Percentiles rank a stretch among this genome's conserved stretches.
phyloP scores from a whole-genome alignment of 2,329 filamentous ascomycete genomes.

The Aspergillus sp. region DNA sequence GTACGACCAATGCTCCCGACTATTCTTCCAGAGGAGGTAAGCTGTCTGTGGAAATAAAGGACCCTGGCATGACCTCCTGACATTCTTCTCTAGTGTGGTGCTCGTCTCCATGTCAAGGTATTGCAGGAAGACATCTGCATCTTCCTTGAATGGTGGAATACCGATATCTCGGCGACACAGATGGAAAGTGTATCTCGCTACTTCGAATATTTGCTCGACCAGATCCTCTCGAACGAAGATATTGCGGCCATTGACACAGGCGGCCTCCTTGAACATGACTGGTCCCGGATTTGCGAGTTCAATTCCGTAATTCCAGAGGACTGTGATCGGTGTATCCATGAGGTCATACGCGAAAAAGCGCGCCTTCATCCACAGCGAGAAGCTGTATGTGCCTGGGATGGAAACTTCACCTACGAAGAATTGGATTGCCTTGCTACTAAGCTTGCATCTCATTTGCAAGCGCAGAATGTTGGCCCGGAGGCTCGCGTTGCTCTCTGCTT shows the following conservation, averaged over 20 bases:
- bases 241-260: slow-evolving; percentile 49
- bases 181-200: slow-evolving; percentile 51
- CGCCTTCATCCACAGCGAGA: slow-evolving; percentile 33
- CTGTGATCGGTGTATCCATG: slow-evolving; percentile 42
- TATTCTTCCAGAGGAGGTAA: slow-evolving; percentile 35
- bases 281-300: slow-evolving; percentile 55
- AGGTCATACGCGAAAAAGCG: slow-evolving; percentile 38
- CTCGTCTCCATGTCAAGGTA: slow-evolving; percentile 38
- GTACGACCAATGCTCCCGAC: slow-evolving; percentile 28
- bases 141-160: slow-evolving; percentile 41
- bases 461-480: slow-evolving; percentile 42
- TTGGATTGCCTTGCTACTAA: slow-evolving; percentile 39
- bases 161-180: slow-evolving; percentile 37
- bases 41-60: background rate
- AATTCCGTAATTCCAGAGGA: slow-evolving; percentile 46
- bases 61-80: slow-evolving; percentile 4
- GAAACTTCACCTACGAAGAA: slow-evolving; percentile 37
- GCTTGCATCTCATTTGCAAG: slow-evolving; percentile 37
- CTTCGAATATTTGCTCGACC: slow-evolving; percentile 54
- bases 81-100: slow-evolving; percentile 28
- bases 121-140: slow-evolving; percentile 34
- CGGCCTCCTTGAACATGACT: slow-evolving; percentile 57
- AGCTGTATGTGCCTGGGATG: slow-evolving; percentile 43
- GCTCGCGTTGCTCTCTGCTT: slow-evolving; percentile 40
- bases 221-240: slow-evolving; percentile 46